Base-by-base conservation (phyloP, 352 stramenopile species). In the Globisporangium iwayamae region DNA sequence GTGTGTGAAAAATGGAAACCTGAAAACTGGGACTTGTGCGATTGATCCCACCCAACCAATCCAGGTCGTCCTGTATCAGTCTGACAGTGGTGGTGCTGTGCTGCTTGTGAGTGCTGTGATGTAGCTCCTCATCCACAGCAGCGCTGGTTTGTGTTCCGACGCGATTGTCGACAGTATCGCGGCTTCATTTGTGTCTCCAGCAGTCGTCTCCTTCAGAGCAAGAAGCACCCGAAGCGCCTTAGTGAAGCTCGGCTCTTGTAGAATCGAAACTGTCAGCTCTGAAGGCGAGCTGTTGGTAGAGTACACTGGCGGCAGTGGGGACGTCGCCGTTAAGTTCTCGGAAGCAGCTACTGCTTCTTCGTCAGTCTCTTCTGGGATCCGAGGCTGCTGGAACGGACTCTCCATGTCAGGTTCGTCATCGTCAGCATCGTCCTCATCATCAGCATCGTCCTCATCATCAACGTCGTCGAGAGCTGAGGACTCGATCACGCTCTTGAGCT, bases 401-500 rank as follows among this genome's bases (percentile, higher is more conserved):
- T 11, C 63, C 69, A 4, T 6, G 50, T 78, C 62, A 4, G 60
- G 61, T 2, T 78, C 68, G 0, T 76, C 63, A 13, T 85, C 73
- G 18, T 77, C 14, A 41, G 7, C 66, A 1, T 77, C 66, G 10
- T 81, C 67, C 7, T 83, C 70, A 18, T 56, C 69, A 14, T 70
- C 69, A 22, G 63, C 39, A 22, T 68, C 39, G 28, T 81, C 67
- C 7, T 83, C 70, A 18, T 56, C 69, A 14, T 70, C 69, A 22
- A 60, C 39, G 32, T 68, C 39, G 28, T 64, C 48, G 28, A 68
- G 56, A 34, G 52, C 38, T 7, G 63, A 63, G 14, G 28, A 60
- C 50, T 89, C 78, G 20, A 92, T 70, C 20, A 81, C 76, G 55
- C 79, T 84, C 64, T 90, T 85, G 0, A 92, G 64, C 55, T 91